Evolutionary conservation across 2,329 filamentous ascomycete species (phyloP), one percentile per base, ranked within the genome.

Genomic region (Fusarium clavum): DNA sequence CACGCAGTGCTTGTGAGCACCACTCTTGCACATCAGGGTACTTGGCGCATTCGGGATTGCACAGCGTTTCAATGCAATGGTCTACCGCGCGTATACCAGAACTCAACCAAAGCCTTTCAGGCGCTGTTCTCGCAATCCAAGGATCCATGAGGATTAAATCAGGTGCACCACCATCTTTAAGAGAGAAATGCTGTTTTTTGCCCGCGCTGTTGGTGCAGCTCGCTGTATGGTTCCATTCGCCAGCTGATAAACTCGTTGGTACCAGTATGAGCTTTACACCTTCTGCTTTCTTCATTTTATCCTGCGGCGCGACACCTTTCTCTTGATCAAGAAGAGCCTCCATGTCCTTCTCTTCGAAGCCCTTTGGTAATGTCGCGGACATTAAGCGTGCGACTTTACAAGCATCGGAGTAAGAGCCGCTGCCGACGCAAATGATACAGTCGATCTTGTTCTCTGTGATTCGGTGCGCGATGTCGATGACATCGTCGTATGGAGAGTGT

Each of bases 121-220:
- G 63, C 0, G 63, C 63, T 0, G 63, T 66, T 7, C 55, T 45
- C 1, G 63, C 61, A 5, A 66, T 20, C 63, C 61, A 66, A 0
- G 63, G 63, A 3, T 66, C 61, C 61, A 66, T 66, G 7, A 66
- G n/a, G 7, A 66, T 66, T 9, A 61, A 29, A 18, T 66, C 63
- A 0, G 63, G 61, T 1, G 63, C 63, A 1, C 61, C 63, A 18
- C 61, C 63, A 40, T 66, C 63, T 0, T 38, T 13, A 0, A 66
- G 38, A 0, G 61, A 41, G 13, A 66, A 66, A 34, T 66, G 63
- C 16, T 66, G 63, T 16, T 66, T 66, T 8, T 66, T 66, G 0
- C 61, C 63, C 0, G 13, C 16, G n/a, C 61, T 55, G 13, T 66
- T 66, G 0, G 61, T 66, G 6, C 63, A 66, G 20, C 63, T 66